phyloP scores from a whole-genome alignment of 2,329 filamentous ascomycete species.

The Trichoderma cornu-damae region DNA sequence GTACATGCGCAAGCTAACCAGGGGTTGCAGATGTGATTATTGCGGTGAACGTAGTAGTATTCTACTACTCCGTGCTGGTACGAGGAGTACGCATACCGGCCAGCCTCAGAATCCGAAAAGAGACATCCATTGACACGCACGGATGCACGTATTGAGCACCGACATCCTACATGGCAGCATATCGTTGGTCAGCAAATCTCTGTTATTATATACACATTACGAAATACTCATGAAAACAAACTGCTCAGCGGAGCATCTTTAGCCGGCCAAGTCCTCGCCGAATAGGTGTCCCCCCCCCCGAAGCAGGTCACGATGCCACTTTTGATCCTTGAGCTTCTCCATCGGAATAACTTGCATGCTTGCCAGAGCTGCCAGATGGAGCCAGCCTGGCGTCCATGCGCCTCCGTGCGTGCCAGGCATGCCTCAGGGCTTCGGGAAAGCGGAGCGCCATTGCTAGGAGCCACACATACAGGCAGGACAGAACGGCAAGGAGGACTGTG shows the following conservation, averaged over 20 bases:
- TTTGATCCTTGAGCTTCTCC: neutral
- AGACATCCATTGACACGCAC: no score
- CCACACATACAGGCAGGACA: neutral
- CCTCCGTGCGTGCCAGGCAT: neutral
- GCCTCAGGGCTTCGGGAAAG: neutral
- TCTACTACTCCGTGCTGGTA: no score
- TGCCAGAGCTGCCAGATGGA: neutral
- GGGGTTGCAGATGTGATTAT: no score
- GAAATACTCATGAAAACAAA: neutral
- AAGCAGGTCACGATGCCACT: neutral
- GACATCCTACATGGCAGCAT: no score
- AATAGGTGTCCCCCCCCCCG: neutral
- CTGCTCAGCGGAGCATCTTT: no score
- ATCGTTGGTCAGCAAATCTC: no score
- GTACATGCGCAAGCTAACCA: no score
- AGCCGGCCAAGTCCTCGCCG: neutral
- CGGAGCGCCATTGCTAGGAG: neutral
- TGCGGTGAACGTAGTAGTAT: no score
- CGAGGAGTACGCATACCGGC: no score
- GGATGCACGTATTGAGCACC: no score
- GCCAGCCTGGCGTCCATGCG: neutral
- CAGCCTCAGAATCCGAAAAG: no score
- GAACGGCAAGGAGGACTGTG: neutral
- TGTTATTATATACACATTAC: neutral
- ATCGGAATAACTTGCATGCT: neutral